Evolutionary conservation across 176 grass and related monocot species (phyloP).

Genomic region (Phoenix dactylifera): DNA sequence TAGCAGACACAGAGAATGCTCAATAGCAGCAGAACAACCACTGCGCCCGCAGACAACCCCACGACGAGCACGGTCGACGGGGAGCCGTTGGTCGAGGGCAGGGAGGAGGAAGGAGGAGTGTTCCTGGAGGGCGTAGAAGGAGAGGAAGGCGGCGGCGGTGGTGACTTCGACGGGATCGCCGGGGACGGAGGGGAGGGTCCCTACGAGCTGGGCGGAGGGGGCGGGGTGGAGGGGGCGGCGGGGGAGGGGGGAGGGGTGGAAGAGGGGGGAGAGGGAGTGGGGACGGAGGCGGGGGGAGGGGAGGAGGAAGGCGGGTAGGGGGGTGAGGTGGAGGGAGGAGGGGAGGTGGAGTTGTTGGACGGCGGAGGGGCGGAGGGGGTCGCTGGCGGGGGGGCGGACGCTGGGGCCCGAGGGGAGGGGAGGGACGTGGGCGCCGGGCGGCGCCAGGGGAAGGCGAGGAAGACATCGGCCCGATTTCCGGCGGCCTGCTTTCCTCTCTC

Average conservation of each 20-base stretch:
- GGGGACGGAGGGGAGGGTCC: conserved; percentile 12
- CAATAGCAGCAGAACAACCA: conserved; percentile 41
- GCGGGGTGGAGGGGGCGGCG: neutral
- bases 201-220: neutral
- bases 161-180: neutral
- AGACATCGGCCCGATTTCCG: too few relatives aligned
- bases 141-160: neutral
- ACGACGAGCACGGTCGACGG: conserved; percentile 33
- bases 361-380: neutral
- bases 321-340: conserved; percentile 1
- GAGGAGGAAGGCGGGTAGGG: too few relatives aligned
- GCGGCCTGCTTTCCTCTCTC: too few relatives aligned
- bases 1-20: conserved; percentile 49
- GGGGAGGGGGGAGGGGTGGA: too few relatives aligned
- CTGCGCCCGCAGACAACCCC: conserved; percentile 46
- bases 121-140: conserved; percentile 2
- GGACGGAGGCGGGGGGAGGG: neutral
- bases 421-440: conserved; percentile 9
- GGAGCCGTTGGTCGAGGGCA: neutral
- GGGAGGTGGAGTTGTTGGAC: conserved; percentile 5
- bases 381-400: neutral
- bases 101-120: neutral
- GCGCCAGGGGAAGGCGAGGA: conserved; percentile 1
- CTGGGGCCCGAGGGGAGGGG: conserved; percentile 16
- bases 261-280: neutral